phyloP scores from a whole-genome alignment of 768 basidiomycete genomes.

The Leccinum longicurvipes region DNA sequence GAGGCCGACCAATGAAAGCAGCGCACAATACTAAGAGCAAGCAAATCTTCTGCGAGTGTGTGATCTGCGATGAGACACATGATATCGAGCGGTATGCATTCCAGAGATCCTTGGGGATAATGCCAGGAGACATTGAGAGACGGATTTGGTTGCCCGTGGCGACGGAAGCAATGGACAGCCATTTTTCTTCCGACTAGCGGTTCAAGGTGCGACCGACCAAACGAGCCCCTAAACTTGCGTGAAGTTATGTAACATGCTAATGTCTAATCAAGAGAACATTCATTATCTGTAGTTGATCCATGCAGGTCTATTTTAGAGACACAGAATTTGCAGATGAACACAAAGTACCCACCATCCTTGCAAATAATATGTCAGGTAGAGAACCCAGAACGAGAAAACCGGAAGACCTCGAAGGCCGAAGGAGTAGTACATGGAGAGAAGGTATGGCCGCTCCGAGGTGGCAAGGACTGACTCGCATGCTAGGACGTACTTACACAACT shows the following conservation, averaged over 20 bases:
- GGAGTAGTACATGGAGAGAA: too few relatives aligned
- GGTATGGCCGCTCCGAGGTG: too few relatives aligned
- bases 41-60: background rate
- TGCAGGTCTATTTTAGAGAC: background rate
- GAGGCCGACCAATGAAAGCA: background rate
- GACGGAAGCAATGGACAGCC: background rate
- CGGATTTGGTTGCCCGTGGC: background rate
- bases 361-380: background rate
- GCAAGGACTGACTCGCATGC: too few relatives aligned
- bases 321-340: too few relatives aligned
- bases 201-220: too few relatives aligned
- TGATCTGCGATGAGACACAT: slow-evolving; percentile 1
- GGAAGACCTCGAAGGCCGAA: too few relatives aligned
- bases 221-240: background rate
- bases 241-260: background rate
- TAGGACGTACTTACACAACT: too few relatives aligned
- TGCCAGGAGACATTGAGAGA: background rate
- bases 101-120: background rate
- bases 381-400: background rate
- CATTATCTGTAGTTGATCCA: too few relatives aligned
- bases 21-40: slow-evolving; percentile 6
- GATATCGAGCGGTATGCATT: slow-evolving; percentile 5
- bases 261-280: too few relatives aligned
- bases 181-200: background rate
- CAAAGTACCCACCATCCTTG: background rate